Conservation (phyloP, 169 alveolate genomes). For the Eimeria tenella region DNA sequence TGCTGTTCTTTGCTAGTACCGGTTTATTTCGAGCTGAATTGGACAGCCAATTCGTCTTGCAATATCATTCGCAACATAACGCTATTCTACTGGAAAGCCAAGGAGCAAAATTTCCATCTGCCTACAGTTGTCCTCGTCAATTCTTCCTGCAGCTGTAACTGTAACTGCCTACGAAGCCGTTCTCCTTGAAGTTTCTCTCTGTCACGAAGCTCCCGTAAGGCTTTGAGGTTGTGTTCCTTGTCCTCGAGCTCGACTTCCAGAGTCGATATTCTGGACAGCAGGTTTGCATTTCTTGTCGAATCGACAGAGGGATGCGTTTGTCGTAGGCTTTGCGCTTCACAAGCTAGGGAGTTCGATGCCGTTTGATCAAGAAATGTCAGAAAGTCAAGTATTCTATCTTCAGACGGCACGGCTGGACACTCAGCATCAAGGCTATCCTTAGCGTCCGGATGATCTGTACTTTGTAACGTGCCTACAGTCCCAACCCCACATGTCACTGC, state of each 20-base stretch:
- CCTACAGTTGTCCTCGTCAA: conserved; percentile 2
- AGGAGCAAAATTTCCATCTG: not conserved
- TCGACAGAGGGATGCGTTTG: not conserved
- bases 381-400: conserved; percentile 48
- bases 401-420: conserved; percentile 9
- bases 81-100: too few relatives aligned
- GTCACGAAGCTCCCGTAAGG: conserved; percentile 65
- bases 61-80: too few relatives aligned
- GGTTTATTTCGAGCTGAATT: too few relatives aligned
- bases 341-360: not conserved
- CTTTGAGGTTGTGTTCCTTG: conserved; percentile 65
- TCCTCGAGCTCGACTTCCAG: conserved; percentile 72
- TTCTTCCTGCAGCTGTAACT: conserved; percentile 35
- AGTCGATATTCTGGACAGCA: conserved; percentile 60
- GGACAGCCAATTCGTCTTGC: too few relatives aligned
- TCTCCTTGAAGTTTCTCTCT: conserved; percentile 25
- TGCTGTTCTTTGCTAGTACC: too few relatives aligned
- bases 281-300: not conserved
- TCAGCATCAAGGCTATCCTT: not conserved
- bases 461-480: conserved; percentile 20
- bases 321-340: not conserved
- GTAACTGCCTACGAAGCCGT: conserved; percentile 27
- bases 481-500: conserved; percentile 56
- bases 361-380: conserved; percentile 39
- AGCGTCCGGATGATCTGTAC: not conserved